phyloP scores from a whole-genome alignment of 2,329 filamentous ascomycete species.

The Colletotrichum costaricense region DNA sequence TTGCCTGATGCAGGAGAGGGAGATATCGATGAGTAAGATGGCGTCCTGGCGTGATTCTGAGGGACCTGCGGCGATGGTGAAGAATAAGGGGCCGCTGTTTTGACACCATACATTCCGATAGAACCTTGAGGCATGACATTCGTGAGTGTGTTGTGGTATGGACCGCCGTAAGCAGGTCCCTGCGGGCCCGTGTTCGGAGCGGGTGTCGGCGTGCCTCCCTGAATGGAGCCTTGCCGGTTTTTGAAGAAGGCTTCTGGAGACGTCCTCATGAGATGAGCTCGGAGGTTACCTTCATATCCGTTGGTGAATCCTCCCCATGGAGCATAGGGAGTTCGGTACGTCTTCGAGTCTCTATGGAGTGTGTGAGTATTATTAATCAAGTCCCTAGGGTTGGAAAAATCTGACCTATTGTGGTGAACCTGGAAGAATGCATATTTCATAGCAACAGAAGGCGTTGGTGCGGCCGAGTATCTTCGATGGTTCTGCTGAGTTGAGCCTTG shows the following conservation, averaged over 20 bases:
- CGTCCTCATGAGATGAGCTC: conserved; percentile 55
- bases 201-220: conserved; percentile 31
- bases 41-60: conserved; percentile 4
- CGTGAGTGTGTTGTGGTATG: conserved; percentile 27
- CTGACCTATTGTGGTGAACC: conserved; percentile 68
- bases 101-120: conserved; percentile 34
- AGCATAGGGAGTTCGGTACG: conserved; percentile 71
- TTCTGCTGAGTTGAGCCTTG: conserved; percentile 29
- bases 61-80: conserved; percentile 24
- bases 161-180: conserved; percentile 9
- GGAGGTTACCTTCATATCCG: conserved; percentile 66
- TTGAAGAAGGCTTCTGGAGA: conserved; percentile 49
- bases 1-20: conserved; percentile 8
- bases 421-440: conserved; percentile 70
- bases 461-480: conserved; percentile 33
- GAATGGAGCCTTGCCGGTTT: conserved; percentile 36
- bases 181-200: not conserved
- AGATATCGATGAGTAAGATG: conserved; percentile 33
- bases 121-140: conserved; percentile 25
- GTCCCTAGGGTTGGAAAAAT: not conserved
- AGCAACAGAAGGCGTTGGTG: conserved; percentile 49
- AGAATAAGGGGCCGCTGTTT: conserved; percentile 30
- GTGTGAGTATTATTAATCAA: conserved; percentile 34
- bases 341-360: conserved; percentile 59
- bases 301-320: conserved; percentile 69